Evolutionary conservation across 257 asterid species (phyloP), one percentile per base, ranked within the genome.

Genomic region (Penstemon davidsonii): DNA sequence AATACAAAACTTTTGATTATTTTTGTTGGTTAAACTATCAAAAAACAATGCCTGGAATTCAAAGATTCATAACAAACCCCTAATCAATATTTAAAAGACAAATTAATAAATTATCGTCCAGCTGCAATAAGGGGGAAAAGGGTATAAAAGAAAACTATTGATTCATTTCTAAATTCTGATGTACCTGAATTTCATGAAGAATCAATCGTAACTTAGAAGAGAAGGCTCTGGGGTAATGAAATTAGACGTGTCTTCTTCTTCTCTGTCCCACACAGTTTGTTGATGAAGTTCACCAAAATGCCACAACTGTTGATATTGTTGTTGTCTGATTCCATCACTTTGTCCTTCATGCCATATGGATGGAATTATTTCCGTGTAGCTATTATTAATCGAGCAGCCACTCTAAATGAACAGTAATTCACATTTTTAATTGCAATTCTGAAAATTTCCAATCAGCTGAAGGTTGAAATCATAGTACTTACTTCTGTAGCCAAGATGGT

Each of bases 101-200:
- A 25, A 25, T 25, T 25, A 25, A 25, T 25, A 25, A 25, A 25
- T 25, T 25, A 25, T 25, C 33, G 0, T 1, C 33, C 33, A 25
- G 33, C 33, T 25, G 33, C 2, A 25, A 25, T 25, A 2, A 25
- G 33, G 33, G 33, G 33, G 33, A 25, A 25, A 25, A 25, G 33
- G 33, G 2, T 25, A 25, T 25, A 37, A 18, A 43, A 19, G n/a
- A 11, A 33, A 60, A 40, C 36, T 51, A 60, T 9, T 19, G 51
- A 25, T 12, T 12, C 49, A 7, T 55, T 55, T 10, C 25, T 25
- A 4, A 65, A n/a, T 12, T 40, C 55, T 7, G 36, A 12, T 64
- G 59, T 71, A 88, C 95, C 91, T 76, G 96, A 88, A 84, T 91
- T 86, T 68, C 86, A 85, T 39, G 95, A 83, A 73, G 94, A 81